Percentiles rank a stretch among this genome's conserved stretches.
phyloP scores from a whole-genome alignment of 768 basidiomycete genomes.

The Leccinum rimulosum region DNA sequence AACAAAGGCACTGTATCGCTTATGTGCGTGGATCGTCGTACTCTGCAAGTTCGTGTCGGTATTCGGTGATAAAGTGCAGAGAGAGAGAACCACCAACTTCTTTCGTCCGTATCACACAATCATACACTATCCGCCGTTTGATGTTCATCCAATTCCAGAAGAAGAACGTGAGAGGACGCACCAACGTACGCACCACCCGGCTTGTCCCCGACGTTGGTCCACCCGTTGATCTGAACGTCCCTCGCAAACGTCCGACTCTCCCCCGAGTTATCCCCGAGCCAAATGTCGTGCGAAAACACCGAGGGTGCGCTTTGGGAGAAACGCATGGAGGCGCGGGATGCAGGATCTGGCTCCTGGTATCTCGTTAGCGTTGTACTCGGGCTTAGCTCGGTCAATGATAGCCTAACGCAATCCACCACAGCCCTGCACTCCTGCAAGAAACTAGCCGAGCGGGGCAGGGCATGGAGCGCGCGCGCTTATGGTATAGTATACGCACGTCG shows the following conservation, averaged over 20 bases:
- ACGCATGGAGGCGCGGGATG: conserved; percentile 19
- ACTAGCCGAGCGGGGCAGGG: background rate
- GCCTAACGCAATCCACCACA: background rate
- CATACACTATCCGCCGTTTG: conserved; percentile 47
- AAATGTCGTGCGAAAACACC: conserved; percentile 67
- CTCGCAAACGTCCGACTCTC: conserved; percentile 57
- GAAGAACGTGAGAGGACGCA: conserved; percentile 26
- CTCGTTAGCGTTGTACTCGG: background rate
- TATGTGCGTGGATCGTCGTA: conserved; percentile 62
- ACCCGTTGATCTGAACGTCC: conserved; percentile 63
- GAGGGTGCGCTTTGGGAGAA: conserved; percentile 44
- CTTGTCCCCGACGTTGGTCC: conserved; percentile 70
- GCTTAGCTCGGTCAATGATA: background rate
- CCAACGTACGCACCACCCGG: conserved; percentile 65
- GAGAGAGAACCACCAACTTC: conserved; percentile 36
- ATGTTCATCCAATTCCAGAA: too few relatives aligned
- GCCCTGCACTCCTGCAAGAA: background rate
- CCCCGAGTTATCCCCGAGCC: conserved; percentile 60
- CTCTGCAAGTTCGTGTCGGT: conserved; percentile 34
- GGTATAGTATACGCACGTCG: conserved; percentile 33
- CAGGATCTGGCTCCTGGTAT: conserved; percentile 21
- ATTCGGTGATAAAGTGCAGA: background rate
- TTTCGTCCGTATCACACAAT: conserved; percentile 66
- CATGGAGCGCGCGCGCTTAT: background rate
- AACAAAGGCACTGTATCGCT: conserved; percentile 66